These are phyloP conservation scores for Verticillium alfalfae DNA, from an alignment of 2,329 filamentous ascomycete genomes.

Conservation along the genomic window DNA sequence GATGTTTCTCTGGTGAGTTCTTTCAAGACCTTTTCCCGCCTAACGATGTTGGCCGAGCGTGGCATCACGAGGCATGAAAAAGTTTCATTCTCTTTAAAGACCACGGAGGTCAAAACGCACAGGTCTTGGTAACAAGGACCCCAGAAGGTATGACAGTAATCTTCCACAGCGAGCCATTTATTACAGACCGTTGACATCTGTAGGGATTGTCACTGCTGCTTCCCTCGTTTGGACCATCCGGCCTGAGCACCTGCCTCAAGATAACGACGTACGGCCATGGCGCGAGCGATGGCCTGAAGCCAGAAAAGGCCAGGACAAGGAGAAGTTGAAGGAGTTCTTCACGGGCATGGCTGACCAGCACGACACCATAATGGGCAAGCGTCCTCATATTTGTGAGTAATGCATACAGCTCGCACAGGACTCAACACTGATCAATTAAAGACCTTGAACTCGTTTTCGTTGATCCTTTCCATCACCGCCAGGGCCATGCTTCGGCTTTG, in stretches of 20 bases:
- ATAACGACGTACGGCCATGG: constrained; percentile 8
- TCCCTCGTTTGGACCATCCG: constrained; percentile 8
- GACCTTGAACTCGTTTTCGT: constrained; percentile 13
- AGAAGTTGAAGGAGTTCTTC: constrained; percentile 11
- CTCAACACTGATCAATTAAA: neutral
- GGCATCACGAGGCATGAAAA: constrained; percentile 3
- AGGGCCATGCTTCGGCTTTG: constrained; percentile 9
- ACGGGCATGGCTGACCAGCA: constrained; percentile 11
- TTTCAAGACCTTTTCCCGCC: constrained; percentile 7
- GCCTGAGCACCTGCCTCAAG: constrained; percentile 4
- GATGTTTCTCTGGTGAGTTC: constrained; percentile 8
- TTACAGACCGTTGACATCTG: neutral
- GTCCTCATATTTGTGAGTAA: constrained; percentile 12
- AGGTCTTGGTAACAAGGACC: constrained; percentile 6
- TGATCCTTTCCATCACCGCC: constrained; percentile 8
- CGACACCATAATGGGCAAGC: constrained; percentile 6
- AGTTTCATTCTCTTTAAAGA: constrained; percentile 5
- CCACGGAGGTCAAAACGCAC: constrained; percentile 2
- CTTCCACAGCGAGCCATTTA: neutral
- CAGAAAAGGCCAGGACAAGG: constrained; percentile 5
- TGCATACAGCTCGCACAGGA: no score
- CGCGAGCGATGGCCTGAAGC: constrained; percentile 7
- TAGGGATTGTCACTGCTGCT: constrained; percentile 2
- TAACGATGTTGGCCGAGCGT: constrained; percentile 7
- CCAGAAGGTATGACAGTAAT: neutral